Evolutionary conservation across 495 filamentous ascomycete genomes (phyloP).

Genomic region (Oidiodendron maius): DNA sequence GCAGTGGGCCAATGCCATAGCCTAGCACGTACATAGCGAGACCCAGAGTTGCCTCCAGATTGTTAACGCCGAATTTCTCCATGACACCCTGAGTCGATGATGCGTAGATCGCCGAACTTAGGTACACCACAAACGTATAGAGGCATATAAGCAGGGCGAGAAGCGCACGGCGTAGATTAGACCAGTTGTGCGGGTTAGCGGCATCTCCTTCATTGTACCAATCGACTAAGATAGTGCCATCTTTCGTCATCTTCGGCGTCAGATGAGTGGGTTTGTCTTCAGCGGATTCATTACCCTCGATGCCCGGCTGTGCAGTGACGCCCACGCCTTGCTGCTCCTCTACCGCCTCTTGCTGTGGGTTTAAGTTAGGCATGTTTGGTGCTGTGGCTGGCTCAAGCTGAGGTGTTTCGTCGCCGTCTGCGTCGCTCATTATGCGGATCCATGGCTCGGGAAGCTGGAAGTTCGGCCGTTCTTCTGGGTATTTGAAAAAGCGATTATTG

Average conservation of each 20-base stretch:
- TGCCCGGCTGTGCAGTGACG: background rate
- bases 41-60: slow-evolving; percentile 43
- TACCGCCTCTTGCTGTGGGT: background rate
- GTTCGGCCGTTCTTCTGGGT: background rate
- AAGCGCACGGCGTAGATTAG: slow-evolving; percentile 24
- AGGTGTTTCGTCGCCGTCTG: background rate
- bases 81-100: slow-evolving; percentile 34
- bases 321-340: background rate
- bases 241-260: slow-evolving; percentile 9
- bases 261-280: background rate
- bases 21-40: slow-evolving; percentile 48
- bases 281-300: background rate
- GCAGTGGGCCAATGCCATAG: slow-evolving; percentile 45
- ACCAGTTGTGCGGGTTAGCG: slow-evolving; percentile 48
- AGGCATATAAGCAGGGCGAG: slow-evolving; percentile 42
- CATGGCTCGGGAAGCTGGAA: background rate
- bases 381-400: background rate
- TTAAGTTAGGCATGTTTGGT: background rate
- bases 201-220: slow-evolving; percentile 47
- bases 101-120: slow-evolving; percentile 38
- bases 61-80: slow-evolving; percentile 41
- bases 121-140: slow-evolving; percentile 40
- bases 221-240: slow-evolving; percentile 48
- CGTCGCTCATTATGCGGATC: background rate
- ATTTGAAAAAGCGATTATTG: background rate